Base-by-base conservation (phyloP, 2,329 filamentous ascomycete genomes). In the Colletotrichum tropicale region DNA sequence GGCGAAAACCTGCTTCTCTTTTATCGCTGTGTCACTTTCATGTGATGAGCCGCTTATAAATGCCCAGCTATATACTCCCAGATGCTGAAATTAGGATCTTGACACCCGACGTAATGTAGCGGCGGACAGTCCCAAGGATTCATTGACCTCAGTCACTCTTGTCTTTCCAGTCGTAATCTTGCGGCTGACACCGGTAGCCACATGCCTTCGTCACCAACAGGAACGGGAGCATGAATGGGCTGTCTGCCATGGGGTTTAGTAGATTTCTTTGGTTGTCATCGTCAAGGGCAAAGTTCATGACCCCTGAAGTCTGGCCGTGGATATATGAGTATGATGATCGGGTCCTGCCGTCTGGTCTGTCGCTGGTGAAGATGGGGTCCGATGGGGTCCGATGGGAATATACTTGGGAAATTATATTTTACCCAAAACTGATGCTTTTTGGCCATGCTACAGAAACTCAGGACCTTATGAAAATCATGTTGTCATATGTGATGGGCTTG, bases 381-480 rank as follows among this genome's bases (percentile, higher is more conserved):
- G 3, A 8, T 5, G n/a, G 43, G 6, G 6, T 13, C 2, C 1
- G 10, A 21, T 52, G n/a, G 6, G n/a, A 43, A 13, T 21, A 0
- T 9, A 21, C 3, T 21, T 48, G 6, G 6, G 34, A 6, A 15
- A 1, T 16, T 13, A 9, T 7, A 13, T 13, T 21, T 13, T 3
- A n/a, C 38, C 9, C 38, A n/a, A 3, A 13, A 8, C 0, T 6
- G n/a, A 24, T 52, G n/a, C 43, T 52, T 13, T 21, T 7, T 52
- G n/a, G n/a, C 43, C 43, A 21, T 7, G n/a, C 3, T 4, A 13
- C n/a, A 52, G n/a, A 3, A 5, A 13, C 43, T 3, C n/a, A 8
- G 10, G 10, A 24, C 3, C 4, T 52, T 21, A 8, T 24, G n/a
- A 52, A 13, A 52, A 0, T 13, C 6, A 4, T 13, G 6, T 13